A percentile compares a stretch with the other conserved stretches of the same genome.
phyloP scores from a whole-genome alignment of 2,329 filamentous ascomycete genomes.

The Neoascochyta sp. region DNA sequence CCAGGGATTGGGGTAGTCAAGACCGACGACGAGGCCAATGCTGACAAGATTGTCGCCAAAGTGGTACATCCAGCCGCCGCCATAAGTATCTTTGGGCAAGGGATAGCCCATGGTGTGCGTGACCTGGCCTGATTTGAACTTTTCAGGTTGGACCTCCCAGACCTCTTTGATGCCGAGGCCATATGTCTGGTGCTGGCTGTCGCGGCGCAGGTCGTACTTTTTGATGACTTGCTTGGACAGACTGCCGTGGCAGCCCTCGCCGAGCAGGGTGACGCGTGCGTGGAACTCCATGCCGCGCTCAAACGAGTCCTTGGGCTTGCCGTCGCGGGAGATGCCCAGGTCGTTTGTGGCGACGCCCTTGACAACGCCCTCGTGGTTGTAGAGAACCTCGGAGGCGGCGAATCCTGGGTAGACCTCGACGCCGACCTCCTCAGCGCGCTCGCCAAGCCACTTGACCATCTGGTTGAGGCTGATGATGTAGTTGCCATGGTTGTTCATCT shows the following conservation, averaged over 20 bases:
- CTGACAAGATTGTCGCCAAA: conserved; percentile 96
- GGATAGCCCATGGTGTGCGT: conserved; percentile 93
- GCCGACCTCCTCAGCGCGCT: conserved; percentile 91
- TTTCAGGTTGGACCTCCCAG: conserved; percentile 91
- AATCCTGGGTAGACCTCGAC: conserved; percentile 97
- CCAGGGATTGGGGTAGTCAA: conserved; percentile 97
- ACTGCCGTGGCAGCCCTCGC: conserved; percentile 92
- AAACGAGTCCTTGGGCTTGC: conserved; percentile 83
- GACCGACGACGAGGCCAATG: conserved; percentile 83
- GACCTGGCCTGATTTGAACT: conserved; percentile 82
- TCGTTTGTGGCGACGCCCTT: conserved; percentile 96
- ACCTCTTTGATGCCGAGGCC: conserved; percentile 93
- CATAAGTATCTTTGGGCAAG: conserved; percentile 82
- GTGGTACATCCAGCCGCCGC: conserved; percentile 99
- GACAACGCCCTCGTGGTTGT: conserved; percentile 80
- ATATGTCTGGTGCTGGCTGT: conserved; percentile 93
- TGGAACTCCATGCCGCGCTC: conserved; percentile 99
- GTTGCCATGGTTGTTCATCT: conserved; percentile 98
- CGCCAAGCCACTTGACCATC: conserved; percentile 91
- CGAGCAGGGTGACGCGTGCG: conserved; percentile 84
- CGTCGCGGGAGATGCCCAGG: conserved; percentile 75
- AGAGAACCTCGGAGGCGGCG: conserved; percentile 88
- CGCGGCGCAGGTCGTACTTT: conserved; percentile 83
- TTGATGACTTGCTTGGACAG: conserved; percentile 92
- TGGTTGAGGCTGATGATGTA: conserved; percentile 96